phyloP scores from a whole-genome alignment of 805 yeast species.

The Tetrapisispora pingtungensis region DNA sequence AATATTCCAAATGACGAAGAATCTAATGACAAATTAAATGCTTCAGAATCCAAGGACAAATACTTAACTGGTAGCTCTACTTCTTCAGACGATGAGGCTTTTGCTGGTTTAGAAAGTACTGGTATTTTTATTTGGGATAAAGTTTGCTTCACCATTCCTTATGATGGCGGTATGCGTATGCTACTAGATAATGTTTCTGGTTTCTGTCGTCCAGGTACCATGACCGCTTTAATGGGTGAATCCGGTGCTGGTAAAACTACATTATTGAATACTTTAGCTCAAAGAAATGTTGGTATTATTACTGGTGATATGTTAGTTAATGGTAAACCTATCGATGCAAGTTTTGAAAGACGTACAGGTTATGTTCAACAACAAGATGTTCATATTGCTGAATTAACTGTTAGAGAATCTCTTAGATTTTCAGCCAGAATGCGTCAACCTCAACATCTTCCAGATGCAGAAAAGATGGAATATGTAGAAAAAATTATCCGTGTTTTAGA shows the following conservation, averaged over 20 bases:
- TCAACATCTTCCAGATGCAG: constrained; percentile 33
- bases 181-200: constrained; percentile 41
- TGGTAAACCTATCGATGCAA: constrained; percentile 39
- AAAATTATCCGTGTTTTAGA: constrained; percentile 39
- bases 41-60: constrained; percentile 11
- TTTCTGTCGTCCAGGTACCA: constrained; percentile 42
- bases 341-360: constrained; percentile 46
- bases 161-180: constrained; percentile 35
- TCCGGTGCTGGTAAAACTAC: constrained; percentile 61
- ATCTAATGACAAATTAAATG: constrained; percentile 8
- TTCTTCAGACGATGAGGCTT: constrained; percentile 8
- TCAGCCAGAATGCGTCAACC: constrained; percentile 45
- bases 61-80: constrained; percentile 7
- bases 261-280: constrained; percentile 42
- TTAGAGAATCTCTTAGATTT: constrained; percentile 33
- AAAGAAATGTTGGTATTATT: constrained; percentile 43
- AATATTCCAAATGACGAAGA: constrained; percentile 12
- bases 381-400: constrained; percentile 34
- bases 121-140: constrained; percentile 28
- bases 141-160: constrained; percentile 29
- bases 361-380: constrained; percentile 50
- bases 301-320: constrained; percentile 50
- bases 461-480: constrained; percentile 40
- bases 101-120: constrained; percentile 22
- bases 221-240: constrained; percentile 56